Evolutionary conservation across 345 rosid genomes (phyloP).

Genomic region (Brassica nigra): DNA sequence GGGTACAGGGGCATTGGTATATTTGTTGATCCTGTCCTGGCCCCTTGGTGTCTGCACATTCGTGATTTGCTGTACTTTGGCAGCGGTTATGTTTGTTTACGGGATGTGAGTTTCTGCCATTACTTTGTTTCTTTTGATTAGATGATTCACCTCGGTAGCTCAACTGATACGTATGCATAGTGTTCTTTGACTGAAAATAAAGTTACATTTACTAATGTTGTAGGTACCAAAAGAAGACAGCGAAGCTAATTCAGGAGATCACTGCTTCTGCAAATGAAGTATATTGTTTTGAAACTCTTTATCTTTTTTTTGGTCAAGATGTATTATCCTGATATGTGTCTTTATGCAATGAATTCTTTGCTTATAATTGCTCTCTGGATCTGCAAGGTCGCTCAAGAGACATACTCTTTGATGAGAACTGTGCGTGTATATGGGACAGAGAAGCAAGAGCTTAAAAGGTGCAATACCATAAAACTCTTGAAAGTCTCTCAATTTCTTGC

Average conservation of each 20-base stretch:
- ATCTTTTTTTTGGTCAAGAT: neutral
- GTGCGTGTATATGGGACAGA: slow-evolving; percentile 97
- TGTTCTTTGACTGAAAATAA: slow-evolving; percentile 23
- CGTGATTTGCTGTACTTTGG: slow-evolving; percentile 70
- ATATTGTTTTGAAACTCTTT: neutral
- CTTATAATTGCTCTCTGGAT: slow-evolving; percentile 20
- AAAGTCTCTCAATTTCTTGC: neutral
- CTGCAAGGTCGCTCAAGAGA: slow-evolving; percentile 92
- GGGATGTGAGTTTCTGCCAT: slow-evolving; percentile 64
- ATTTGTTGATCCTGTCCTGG: slow-evolving; percentile 80
- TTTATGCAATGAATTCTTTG: neutral
- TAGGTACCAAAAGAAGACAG: slow-evolving; percentile 98
- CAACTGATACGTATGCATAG: slow-evolving; percentile 6
- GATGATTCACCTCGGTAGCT: slow-evolving; percentile 1
- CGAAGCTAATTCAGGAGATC: slow-evolving; percentile 81
- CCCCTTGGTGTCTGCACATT: slow-evolving; percentile 84
- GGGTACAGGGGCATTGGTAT: slow-evolving; percentile 88
- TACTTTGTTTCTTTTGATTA: slow-evolving; percentile 20
- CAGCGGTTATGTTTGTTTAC: slow-evolving; percentile 72
- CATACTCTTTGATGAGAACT: slow-evolving; percentile 94
- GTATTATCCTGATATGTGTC: slow-evolving; percentile 18
- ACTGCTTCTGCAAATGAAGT: slow-evolving; percentile 88
- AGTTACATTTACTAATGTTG: slow-evolving; percentile 21
- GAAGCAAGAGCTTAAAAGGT: slow-evolving; percentile 76
- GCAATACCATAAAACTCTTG: slow-evolving; percentile 1